Evolutionary conservation across 768 basidiomycete species (phyloP).

Genomic region (Boletus sp.): DNA sequence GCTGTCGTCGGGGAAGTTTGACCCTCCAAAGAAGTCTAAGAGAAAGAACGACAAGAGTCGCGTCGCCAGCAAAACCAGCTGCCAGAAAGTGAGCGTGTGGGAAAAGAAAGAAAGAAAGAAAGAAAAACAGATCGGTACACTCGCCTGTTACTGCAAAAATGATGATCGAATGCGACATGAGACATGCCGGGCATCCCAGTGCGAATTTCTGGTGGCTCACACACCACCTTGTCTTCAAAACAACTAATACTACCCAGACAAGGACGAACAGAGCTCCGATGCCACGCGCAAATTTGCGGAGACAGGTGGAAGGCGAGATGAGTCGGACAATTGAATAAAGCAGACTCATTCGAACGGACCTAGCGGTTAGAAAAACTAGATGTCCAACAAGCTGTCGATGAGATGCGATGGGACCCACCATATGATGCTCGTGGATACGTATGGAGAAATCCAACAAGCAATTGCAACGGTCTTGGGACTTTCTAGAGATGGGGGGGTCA

Average conservation of each 20-base stretch:
- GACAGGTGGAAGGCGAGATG: background rate
- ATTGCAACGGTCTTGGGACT: background rate
- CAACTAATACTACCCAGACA: background rate
- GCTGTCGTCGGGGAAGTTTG: conserved; percentile 10
- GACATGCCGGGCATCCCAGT: background rate
- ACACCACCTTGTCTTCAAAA: conserved; percentile 1
- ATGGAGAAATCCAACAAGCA: background rate
- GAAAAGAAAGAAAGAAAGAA: background rate
- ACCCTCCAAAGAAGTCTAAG: conserved; percentile 14
- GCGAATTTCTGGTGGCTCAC: background rate
- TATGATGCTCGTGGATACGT: background rate
- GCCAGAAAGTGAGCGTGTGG: background rate
- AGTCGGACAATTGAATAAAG: conserved; percentile 15
- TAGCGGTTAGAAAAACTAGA: background rate
- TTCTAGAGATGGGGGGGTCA: background rate
- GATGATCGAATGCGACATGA: background rate
- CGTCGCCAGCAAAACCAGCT: conserved; percentile 2
- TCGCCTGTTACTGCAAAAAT: conserved; percentile 6
- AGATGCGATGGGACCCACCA: background rate
- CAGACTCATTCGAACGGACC: conserved; percentile 12
- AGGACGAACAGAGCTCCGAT: conserved; percentile 3
- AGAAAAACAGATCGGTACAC: background rate
- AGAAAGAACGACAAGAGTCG: conserved; percentile 7
- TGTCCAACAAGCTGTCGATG: background rate
- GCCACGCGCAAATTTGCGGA: background rate